Evolutionary conservation across 1,139 yeast genomes (phyloP).

Genomic region (Saccharomyces hybrid): DNA sequence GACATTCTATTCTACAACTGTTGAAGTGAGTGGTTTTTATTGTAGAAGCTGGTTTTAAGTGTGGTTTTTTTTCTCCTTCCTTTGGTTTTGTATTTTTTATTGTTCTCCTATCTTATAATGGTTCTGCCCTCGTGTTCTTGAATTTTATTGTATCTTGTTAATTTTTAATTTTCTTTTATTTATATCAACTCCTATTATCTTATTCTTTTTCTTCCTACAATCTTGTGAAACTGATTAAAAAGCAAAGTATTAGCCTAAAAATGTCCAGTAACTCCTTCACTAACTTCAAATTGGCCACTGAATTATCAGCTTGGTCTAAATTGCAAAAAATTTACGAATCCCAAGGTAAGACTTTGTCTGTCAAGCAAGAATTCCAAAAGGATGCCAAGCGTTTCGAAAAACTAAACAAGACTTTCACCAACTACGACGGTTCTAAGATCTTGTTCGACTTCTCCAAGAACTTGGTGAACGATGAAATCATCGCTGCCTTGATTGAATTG

Average conservation of each 20-base stretch:
- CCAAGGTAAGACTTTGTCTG: constrained; percentile 61
- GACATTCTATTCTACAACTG: not conserved
- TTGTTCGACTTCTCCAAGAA: constrained; percentile 93
- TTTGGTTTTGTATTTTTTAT: not conserved
- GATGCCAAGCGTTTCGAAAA: constrained; percentile 72
- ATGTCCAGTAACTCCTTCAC: constrained; percentile 34
- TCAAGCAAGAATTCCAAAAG: constrained; percentile 65
- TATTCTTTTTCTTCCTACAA: not conserved
- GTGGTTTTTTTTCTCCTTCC: not conserved
- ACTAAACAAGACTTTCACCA: constrained; percentile 66
- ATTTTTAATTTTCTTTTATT: not conserved
- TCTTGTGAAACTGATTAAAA: not conserved
- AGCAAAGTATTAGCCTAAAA: constrained; percentile 11
- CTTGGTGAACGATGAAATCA: constrained; percentile 76
- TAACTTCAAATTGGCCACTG: constrained; percentile 59
- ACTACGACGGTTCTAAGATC: constrained; percentile 80
- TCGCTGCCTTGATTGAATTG: constrained; percentile 57
- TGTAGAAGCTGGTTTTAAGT: not conserved
- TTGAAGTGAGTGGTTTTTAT: not conserved
- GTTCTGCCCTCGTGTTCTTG: not conserved
- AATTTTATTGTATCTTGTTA: not conserved
- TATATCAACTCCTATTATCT: not conserved
- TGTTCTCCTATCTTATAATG: not conserved
- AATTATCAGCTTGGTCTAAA: constrained; percentile 77
- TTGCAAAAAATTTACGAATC: constrained; percentile 63